Conservation (phyloP, 1,284 basidiomycete species). For the Bondarzewia mesenterica region DNA sequence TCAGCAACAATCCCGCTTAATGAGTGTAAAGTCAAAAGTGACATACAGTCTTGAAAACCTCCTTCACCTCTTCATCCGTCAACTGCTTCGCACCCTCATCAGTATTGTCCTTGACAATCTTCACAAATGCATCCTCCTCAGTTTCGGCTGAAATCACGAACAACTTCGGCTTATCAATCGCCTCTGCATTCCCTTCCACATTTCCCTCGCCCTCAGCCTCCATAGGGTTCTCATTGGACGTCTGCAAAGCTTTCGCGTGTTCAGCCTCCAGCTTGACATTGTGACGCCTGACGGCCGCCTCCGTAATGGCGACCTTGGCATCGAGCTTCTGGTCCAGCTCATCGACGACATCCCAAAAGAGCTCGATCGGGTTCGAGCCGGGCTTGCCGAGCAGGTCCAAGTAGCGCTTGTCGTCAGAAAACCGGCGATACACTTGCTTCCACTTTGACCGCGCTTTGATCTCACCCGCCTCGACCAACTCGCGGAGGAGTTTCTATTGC, state of each 20-base stretch:
- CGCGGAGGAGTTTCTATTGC: slow-evolving; percentile 57
- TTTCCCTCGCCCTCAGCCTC: slow-evolving; percentile 19
- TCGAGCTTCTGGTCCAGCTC: slow-evolving; percentile 81
- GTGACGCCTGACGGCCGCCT: slow-evolving; percentile 48
- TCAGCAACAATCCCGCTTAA: slow-evolving; percentile 2
- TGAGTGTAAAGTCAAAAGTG: slow-evolving; percentile 2
- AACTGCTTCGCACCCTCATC: slow-evolving; percentile 41
- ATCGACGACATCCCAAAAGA: slow-evolving; percentile 95
- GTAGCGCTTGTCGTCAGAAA: slow-evolving; percentile 80
- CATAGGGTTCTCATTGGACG: slow-evolving; percentile 7
- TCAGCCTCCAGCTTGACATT: slow-evolving; percentile 24
- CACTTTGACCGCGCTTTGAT: slow-evolving; percentile 84
- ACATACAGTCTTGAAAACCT: slow-evolving; percentile 60
- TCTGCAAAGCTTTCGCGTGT: neutral
- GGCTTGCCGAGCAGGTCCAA: slow-evolving; percentile 80
- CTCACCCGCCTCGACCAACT: slow-evolving; percentile 56
- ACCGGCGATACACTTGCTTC: slow-evolving; percentile 78
- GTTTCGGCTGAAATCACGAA: slow-evolving; percentile 52
- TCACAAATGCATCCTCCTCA: slow-evolving; percentile 50
- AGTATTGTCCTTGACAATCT: slow-evolving; percentile 45
- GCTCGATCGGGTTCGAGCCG: slow-evolving; percentile 89
- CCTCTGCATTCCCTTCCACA: neutral
- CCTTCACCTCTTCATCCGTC: slow-evolving; percentile 44
- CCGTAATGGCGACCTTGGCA: slow-evolving; percentile 56
- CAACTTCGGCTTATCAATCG: slow-evolving; percentile 23